Evolutionary conservation across 805 yeast species (phyloP).

Genomic region (Nakazawaea sp.): DNA sequence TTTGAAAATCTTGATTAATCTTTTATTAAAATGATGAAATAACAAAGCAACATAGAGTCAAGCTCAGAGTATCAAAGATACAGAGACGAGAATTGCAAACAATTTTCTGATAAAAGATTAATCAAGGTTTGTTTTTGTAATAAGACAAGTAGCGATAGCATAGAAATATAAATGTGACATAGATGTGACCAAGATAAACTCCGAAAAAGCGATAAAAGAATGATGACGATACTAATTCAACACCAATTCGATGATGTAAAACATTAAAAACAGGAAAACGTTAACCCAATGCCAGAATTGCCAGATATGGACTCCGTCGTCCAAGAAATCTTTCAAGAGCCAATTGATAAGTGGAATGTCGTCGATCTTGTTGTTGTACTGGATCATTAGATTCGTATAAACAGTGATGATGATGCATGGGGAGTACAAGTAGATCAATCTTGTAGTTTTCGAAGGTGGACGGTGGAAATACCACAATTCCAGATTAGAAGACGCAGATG

Average conservation of each 20-base stretch:
- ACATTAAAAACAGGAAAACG: slow-evolving; percentile 69
- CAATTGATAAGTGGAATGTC: slow-evolving; percentile 33
- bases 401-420: slow-evolving; percentile 94
- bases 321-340: slow-evolving; percentile 19
- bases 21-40: slow-evolving; percentile 54
- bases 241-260: slow-evolving; percentile 74
- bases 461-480: slow-evolving; percentile 7
- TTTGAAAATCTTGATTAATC: slow-evolving; percentile 4
- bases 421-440: slow-evolving; percentile 75
- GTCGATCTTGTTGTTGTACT: slow-evolving; percentile 72
- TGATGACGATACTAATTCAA: too few relatives aligned
- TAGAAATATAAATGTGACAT: too few relatives aligned
- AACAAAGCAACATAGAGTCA: slow-evolving; percentile 81
- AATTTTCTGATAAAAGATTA: neutral
- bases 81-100: slow-evolving; percentile 68
- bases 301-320: slow-evolving; percentile 59
- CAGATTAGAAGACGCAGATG: slow-evolving; percentile 8
- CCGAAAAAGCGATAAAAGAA: neutral
- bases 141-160: too few relatives aligned
- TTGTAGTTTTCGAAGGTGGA: slow-evolving; percentile 35
- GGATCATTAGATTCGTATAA: slow-evolving; percentile 89
- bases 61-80: slow-evolving; percentile 62
- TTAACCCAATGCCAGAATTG: slow-evolving; percentile 98
- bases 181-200: neutral
- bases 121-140: neutral